Conservation (phyloP, 495 filamentous ascomycete genomes). For the Penicillium pancosmium region DNA sequence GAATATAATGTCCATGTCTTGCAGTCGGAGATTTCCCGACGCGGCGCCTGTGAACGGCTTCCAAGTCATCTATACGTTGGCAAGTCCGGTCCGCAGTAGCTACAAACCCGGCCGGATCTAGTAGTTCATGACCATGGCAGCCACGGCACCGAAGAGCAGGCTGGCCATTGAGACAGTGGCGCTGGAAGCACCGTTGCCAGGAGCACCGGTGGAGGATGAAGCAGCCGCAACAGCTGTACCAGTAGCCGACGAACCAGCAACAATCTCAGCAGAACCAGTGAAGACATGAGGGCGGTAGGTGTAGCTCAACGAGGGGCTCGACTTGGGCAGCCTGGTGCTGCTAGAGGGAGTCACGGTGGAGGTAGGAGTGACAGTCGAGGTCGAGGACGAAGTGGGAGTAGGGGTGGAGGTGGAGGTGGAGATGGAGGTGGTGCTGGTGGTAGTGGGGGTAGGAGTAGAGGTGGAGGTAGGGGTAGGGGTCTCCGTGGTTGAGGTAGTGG, state of each 20-base stretch:
- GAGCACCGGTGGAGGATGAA: conserved; percentile 13
- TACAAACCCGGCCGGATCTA: conserved; percentile 16
- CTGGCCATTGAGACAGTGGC: conserved; percentile 31
- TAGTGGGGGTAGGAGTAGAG: conserved; percentile 24
- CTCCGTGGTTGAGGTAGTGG: conserved; percentile 28
- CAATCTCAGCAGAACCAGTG: conserved; percentile 30
- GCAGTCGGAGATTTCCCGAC: conserved; percentile 9
- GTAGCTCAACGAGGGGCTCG: conserved; percentile 31
- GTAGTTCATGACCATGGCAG: conserved; percentile 29
- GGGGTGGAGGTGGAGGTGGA: conserved; percentile 23
- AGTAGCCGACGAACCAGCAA: conserved; percentile 11
- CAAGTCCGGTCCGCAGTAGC: not conserved
- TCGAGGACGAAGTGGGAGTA: conserved; percentile 25
- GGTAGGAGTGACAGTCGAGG: conserved; percentile 22
- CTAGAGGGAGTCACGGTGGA: conserved; percentile 17
- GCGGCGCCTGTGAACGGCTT: conserved; percentile 2
- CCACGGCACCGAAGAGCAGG: conserved; percentile 33
- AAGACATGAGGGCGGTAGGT: conserved; percentile 40
- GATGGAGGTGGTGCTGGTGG: conserved; percentile 28
- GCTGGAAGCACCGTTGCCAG: conserved; percentile 26
- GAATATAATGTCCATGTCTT: conserved; percentile 20
- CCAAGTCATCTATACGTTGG: conserved; percentile 17
- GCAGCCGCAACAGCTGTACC: conserved; percentile 15
- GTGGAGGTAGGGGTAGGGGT: conserved; percentile 22
- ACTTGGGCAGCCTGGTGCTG: conserved; percentile 21